A percentile compares a stretch with the other conserved stretches of the same genome.
These are phyloP conservation scores for Pseudevernia furfuracea DNA, from an alignment of 495 filamentous ascomycete species.

Conservation along the genomic window DNA sequence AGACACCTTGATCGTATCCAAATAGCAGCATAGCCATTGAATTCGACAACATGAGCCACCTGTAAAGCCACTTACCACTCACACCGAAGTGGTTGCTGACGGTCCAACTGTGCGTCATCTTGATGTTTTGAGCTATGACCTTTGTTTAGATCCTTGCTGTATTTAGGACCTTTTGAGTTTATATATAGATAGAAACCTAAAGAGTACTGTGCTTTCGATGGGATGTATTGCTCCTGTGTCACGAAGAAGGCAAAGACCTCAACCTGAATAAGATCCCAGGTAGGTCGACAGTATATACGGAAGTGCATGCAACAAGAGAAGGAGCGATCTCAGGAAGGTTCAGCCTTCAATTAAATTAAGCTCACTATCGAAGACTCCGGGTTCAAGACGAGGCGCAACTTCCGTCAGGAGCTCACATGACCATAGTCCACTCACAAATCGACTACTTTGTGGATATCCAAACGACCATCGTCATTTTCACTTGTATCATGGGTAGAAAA, in stretches of 20 bases:
- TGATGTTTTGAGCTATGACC: constrained; percentile 7
- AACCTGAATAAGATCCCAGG: not conserved
- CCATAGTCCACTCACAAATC: not conserved
- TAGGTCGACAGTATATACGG: not conserved
- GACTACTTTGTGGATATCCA: not conserved
- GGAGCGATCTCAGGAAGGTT: not conserved
- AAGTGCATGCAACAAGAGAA: not conserved
- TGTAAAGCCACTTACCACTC: not conserved
- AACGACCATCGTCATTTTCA: not conserved
- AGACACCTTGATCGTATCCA: constrained; percentile 26
- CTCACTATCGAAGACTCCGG: not conserved
- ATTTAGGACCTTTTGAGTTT: constrained; percentile 9
- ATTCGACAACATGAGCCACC: constrained; percentile 5
- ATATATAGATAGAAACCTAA: not conserved
- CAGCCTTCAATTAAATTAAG: not conserved
- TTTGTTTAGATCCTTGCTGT: constrained; percentile 9
- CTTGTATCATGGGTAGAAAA: not conserved
- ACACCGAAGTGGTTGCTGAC: constrained; percentile 10
- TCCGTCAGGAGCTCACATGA: not conserved
- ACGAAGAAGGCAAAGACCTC: too few relatives aligned
- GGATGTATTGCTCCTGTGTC: not conserved
- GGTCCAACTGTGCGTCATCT: not conserved
- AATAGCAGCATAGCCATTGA: constrained; percentile 17
- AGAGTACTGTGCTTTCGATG: not conserved
- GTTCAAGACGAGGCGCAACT: not conserved